A percentile compares a stretch with the other conserved stretches of the same genome.
phyloP scores from a whole-genome alignment of 1,284 basidiomycete species.

The Cerioporus squamosus region DNA sequence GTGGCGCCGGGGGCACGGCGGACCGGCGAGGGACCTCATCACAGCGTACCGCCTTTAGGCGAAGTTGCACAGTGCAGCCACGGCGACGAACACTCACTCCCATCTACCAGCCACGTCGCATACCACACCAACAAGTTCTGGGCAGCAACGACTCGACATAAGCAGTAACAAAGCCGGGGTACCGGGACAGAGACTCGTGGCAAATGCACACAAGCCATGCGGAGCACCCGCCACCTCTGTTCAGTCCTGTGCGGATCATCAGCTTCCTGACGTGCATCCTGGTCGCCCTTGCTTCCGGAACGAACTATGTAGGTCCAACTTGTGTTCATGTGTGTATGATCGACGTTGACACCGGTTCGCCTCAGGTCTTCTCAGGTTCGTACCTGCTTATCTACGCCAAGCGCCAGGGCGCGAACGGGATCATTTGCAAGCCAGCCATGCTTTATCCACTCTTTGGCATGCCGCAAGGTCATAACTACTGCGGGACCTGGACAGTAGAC shows the following conservation, averaged over 20 bases:
- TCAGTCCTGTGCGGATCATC: constrained; percentile 46
- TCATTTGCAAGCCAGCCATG: background rate
- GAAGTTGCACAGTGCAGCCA: background rate
- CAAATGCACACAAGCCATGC: constrained; percentile 20
- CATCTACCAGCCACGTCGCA: too few species aligned
- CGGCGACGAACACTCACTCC: background rate
- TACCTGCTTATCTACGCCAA: constrained; percentile 1
- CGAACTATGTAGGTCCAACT: constrained; percentile 62
- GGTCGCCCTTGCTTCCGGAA: constrained; percentile 66
- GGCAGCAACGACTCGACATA: background rate
- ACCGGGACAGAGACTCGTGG: background rate
- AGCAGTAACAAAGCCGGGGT: background rate
- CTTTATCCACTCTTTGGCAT: background rate
- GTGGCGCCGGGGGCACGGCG: constrained; percentile 5
- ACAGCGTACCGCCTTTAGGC: background rate
- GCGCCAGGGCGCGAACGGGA: background rate
- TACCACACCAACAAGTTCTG: too few species aligned
- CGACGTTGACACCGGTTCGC: constrained; percentile 40
- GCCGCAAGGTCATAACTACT: background rate
- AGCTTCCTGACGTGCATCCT: constrained; percentile 58
- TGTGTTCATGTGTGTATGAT: background rate
- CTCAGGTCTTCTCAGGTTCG: constrained; percentile 47
- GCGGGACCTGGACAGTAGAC: too few species aligned
- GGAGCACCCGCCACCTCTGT: constrained; percentile 36
- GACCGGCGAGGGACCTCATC: background rate